Conservation (phyloP, 1,284 basidiomycete genomes). For the Malassezia pachydermatis region DNA sequence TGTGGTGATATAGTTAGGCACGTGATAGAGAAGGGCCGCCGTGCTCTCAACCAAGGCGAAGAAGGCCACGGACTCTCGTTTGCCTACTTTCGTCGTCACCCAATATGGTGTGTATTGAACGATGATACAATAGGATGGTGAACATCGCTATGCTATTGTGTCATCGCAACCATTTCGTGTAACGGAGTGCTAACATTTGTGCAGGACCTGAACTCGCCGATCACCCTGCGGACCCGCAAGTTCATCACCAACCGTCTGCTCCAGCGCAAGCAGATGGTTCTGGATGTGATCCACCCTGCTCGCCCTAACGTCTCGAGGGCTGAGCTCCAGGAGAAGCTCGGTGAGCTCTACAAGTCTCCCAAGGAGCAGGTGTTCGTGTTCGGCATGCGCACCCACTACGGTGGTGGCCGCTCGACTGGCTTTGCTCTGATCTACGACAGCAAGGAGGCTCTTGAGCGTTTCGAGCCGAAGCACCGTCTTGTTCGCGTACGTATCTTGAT, state of each 20-base stretch:
- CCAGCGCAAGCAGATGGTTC: conserved; percentile 65
- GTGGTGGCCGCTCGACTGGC: conserved; percentile 90
- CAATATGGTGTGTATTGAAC: conserved; percentile 17
- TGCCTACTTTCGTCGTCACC: conserved; percentile 16
- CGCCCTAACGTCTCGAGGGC: conserved; percentile 87
- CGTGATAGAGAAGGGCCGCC: conserved; percentile 6
- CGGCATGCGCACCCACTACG: conserved; percentile 74
- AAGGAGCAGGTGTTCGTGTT: conserved; percentile 58
- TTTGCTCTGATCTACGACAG: conserved; percentile 98
- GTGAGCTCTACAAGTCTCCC: conserved; percentile 58
- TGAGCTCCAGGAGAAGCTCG: conserved; percentile 88
- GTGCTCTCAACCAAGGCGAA: conserved; percentile 4
- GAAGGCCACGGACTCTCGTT: conserved; percentile 2
- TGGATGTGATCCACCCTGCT: conserved; percentile 91
- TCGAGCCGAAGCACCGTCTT: conserved; percentile 92
- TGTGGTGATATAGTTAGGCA: conserved; percentile 12
- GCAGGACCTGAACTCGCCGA: conserved; percentile 69
- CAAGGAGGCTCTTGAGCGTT: conserved; percentile 69
- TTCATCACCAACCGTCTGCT: conserved; percentile 99
- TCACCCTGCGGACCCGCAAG: conserved; percentile 96
- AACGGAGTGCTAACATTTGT: conserved; percentile 13
- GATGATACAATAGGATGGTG: background rate
- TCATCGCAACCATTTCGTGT: too few relatives aligned
- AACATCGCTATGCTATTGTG: background rate
- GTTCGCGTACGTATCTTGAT: conserved; percentile 63